phyloP scores from a whole-genome alignment of 495 filamentous ascomycete genomes.

The Melanomma pulvis-pyrius region DNA sequence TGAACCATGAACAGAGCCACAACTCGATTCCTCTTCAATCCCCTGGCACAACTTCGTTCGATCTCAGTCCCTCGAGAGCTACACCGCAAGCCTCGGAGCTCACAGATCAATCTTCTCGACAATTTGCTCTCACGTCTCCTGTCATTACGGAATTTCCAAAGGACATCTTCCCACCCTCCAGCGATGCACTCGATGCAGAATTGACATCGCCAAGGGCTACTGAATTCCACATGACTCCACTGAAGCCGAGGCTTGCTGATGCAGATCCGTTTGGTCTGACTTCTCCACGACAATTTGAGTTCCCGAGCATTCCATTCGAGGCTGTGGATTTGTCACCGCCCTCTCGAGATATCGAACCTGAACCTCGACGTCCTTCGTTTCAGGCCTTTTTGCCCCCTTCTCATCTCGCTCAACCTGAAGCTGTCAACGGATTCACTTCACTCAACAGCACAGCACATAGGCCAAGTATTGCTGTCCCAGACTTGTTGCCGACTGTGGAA shows the following conservation, averaged over 20 bases:
- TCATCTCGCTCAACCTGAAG: conserved; percentile 25
- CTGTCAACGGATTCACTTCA: conserved; percentile 33
- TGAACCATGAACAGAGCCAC: conserved; percentile 34
- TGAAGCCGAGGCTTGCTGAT: conserved; percentile 23
- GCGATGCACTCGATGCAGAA: conserved; percentile 6
- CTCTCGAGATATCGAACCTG: conserved; percentile 14
- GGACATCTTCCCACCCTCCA: conserved; percentile 5
- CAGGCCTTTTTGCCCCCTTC: conserved; percentile 35
- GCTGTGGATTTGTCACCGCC: conserved; percentile 5
- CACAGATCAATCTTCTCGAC: neutral
- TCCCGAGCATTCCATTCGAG: conserved; percentile 21
- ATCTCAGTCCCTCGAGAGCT: neutral
- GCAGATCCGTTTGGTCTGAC: conserved; percentile 34
- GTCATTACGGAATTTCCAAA: conserved; percentile 29
- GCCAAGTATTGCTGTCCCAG: neutral
- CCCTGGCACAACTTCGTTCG: conserved; percentile 40
- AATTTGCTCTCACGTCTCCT: conserved; percentile 27
- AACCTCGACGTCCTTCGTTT: conserved; percentile 29
- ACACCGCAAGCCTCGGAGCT: conserved; percentile 31
- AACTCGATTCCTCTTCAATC: conserved; percentile 41
- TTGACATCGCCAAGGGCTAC: conserved; percentile 26
- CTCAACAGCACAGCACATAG: conserved; percentile 26
- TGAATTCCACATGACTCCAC: conserved; percentile 39
- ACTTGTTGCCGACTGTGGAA: neutral
- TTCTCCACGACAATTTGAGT: conserved; percentile 31